Base-by-base conservation (phyloP, 495 filamentous ascomycete genomes). In the Cercophora sp. region DNA sequence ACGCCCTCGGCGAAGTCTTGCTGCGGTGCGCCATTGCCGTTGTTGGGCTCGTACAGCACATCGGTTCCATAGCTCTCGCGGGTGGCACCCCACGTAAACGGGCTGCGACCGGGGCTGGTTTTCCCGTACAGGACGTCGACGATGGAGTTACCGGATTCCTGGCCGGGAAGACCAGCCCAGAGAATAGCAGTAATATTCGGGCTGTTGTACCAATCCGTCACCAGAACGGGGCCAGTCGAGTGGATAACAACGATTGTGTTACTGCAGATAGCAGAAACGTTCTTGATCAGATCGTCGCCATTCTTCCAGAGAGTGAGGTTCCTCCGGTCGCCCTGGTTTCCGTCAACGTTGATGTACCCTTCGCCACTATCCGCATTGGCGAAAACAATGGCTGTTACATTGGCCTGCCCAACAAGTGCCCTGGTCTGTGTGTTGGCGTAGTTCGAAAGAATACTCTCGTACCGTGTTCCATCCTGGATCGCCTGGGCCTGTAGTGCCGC, bases 211-310 rank as follows among this genome's bases (percentile, higher is more conserved):
- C 83, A 95, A 22, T 86, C 78, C 22, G 84, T 79, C 19, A 96
- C 60, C 0, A 95, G 71, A 16, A 96, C 89, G 13, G 92, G 80
- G 2, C 89, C 89, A 6, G 85, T 79, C 3, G 87, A 86, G 70
- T 97, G 92, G 55, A 98, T 86, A 47, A 97, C 81, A 11, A 98
- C 88, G 48, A 98, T 84, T 16, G 91, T 96, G 78, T 96, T 96
- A 71, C 87, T 84, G 74, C 88, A 93, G 54, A 80, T 63, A 16
- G 80, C 76, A 4, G 89, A 80, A 20, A 95, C 89, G 41, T 83
- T 84, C 60, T 83, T 76, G 66, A 98, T 84, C 31, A 97, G 74
- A 0, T 76, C 74, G 39, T 96, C 91, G 11, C 87, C 90, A 51
- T 84, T 81, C 54, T 79, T 70, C 92, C 93, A 96, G 0, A 96